Evolutionary conservation across 768 basidiomycete species (phyloP), one percentile per base, ranked within the genome.

Genomic region (Leccinum disarticulatum): DNA sequence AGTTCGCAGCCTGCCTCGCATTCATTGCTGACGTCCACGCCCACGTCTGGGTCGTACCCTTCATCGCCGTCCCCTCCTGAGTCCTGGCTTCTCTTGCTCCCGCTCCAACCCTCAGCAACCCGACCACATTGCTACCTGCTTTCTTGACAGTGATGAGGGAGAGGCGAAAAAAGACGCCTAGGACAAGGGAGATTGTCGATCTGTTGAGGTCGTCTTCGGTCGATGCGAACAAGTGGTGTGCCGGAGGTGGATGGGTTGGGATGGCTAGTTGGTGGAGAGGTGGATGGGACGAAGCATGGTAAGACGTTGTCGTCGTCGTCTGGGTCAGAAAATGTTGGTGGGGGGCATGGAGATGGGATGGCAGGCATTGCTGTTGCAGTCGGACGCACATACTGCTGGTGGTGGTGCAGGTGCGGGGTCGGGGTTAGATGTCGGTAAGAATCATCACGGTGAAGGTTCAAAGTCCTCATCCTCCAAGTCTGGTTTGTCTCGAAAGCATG

Each of bases 121-220:
- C 22, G 22, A 22, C 22, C 22, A 22, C 22, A 22, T 22, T 22
- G 1, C 22, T 22, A 22, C 22, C 22, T 22, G 22, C 22, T 22
- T 22, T 22, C 22, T 22, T 22, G 22, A 22, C 22, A 22, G 22
- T 22, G 22, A 22, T 22, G 22, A 22, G 22, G 22, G 22, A 22
- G 22, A 22, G 22, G 22, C 22, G 22, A 22, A 22, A 22, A 22
- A 22, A 22, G 22, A 22, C 22, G 22, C 22, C 22, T 22, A 22
- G 22, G 22, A 22, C 22, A 22, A 22, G 22, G 22, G 22, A 22
- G 22, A 22, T 22, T 22, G 22, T 22, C 6, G 70, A 71, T 54
- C 66, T 58, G 43, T 17, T 71, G 58, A 62, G 68, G 57, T 68
- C 61, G 36, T 65, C 61, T 50, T 69, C 68, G 36, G 53, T 70